These are phyloP conservation scores for Suillus americanus DNA, from an alignment of 768 basidiomycete genomes.

Conservation along the genomic window DNA sequence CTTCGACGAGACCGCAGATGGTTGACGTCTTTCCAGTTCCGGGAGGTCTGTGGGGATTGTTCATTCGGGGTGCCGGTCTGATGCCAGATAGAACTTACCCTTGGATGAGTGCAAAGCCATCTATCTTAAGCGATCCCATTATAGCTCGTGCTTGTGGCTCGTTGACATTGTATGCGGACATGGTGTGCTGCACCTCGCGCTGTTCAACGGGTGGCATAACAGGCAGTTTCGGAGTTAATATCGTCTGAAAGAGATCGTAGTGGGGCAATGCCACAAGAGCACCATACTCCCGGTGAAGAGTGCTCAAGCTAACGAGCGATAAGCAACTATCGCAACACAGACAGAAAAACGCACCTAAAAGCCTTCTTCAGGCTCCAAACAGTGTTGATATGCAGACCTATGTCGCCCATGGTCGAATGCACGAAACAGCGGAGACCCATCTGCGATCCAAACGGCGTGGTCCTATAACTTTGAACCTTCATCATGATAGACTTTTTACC, in stretches of 20 bases:
- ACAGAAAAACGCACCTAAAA: conserved; percentile 55
- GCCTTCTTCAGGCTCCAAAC: conserved; percentile 79
- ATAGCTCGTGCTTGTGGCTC: conserved; percentile 95
- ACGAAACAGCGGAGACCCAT: conserved; percentile 59
- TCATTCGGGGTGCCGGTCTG: background rate
- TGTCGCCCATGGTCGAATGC: conserved; percentile 43
- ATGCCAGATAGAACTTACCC: conserved; percentile 55
- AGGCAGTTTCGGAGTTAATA: conserved; percentile 68
- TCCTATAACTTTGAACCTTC: conserved; percentile 58
- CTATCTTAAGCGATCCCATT: conserved; percentile 61
- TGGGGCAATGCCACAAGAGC: conserved; percentile 81
- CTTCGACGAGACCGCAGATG: conserved; percentile 90
- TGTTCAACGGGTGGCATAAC: conserved; percentile 42
- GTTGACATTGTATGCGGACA: conserved; percentile 75
- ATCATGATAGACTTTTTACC: conserved; percentile 60
- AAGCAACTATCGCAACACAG: background rate
- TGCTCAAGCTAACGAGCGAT: conserved; percentile 65
- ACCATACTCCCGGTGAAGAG: conserved; percentile 88
- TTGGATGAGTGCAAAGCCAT: conserved; percentile 91
- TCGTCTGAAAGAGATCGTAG: conserved; percentile 72
- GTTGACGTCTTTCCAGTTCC: conserved; percentile 99
- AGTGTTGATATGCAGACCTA: conserved; percentile 62
- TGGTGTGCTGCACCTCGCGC: conserved; percentile 59
- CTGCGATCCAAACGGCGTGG: conserved; percentile 46
- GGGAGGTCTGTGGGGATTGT: conserved; percentile 64